Evolutionary conservation across 305 asterid species (phyloP).

Genomic region (Petunia hybrid): DNA sequence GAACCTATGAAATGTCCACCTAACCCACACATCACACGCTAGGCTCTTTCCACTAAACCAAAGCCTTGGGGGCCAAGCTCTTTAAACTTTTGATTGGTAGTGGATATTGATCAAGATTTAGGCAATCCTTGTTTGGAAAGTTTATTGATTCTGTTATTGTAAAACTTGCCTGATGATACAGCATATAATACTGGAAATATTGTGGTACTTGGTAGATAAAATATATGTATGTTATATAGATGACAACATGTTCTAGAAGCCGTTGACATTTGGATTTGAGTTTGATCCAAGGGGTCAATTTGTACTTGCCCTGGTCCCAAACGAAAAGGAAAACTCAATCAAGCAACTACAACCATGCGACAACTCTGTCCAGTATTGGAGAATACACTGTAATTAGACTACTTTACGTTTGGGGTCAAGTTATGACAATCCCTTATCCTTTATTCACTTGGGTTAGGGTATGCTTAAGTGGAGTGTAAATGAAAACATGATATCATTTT

Average conservation of each 20-base stretch:
- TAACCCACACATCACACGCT: too few relatives aligned
- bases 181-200: too few relatives aligned
- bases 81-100: too few relatives aligned
- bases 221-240: background rate
- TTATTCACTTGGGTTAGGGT: background rate
- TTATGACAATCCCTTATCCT: background rate
- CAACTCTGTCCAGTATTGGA: background rate
- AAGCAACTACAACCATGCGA: background rate
- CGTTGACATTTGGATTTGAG: background rate
- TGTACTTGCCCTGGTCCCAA: slow-evolving; percentile 21
- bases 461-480: background rate
- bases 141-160: too few relatives aligned
- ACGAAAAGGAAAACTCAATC: background rate
- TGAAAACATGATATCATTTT: background rate
- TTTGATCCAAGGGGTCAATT: slow-evolving; percentile 9
- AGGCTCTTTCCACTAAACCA: too few relatives aligned
- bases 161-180: too few relatives aligned
- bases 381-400: slow-evolving; percentile 3
- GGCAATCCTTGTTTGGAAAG: background rate
- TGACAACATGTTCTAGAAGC: slow-evolving; percentile 5
- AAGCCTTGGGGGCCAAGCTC: too few relatives aligned
- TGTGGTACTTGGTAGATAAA: background rate
- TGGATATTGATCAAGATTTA: too few relatives aligned
- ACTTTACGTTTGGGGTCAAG: background rate
- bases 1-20: too few relatives aligned